Evolutionary conservation across 2,329 filamentous ascomycete species (phyloP), one percentile per base, ranked within the genome.

Genomic region (Sporothrix dimorphospora): DNA sequence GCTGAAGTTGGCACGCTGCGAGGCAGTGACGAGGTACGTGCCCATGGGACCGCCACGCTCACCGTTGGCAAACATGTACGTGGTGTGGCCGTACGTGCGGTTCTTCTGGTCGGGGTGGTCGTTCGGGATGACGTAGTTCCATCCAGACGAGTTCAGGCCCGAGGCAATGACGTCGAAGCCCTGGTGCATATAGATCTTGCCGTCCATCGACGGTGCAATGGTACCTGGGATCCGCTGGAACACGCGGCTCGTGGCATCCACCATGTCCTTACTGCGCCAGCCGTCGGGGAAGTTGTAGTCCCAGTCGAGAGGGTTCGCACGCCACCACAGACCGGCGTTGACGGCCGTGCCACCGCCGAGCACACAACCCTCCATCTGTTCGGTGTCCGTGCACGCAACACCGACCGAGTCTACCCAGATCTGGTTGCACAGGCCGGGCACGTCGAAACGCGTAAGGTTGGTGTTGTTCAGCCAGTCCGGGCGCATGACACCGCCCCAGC

Each of bases 191-290:
- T 93, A 93, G 27, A 87, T 83, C 77, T 89, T 83, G 61, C 89
- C 89, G 77, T 94, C 91, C 76, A 83, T 82, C 0, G 90, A 93
- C 0, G 92, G 91, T 55, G 83, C 82, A 63, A 87, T 87, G 0
- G 90, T 93, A 42, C 91, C 91, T 0, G 90, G 90, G 73, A 93
- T 93, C n/a, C 90, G 87, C 47, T 83, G 82, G 79, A 93, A 94
- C 7, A 91, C 88, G 57, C 88, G 86, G 40, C 86, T 81, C 7
- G 89, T 87, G 1, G 91, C 87, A 34, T 82, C 78, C 72, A 82
- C 81, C 78, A 93, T 86, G 75, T 93, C 90, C 5, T 81, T 78
- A 24, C 88, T 85, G 79, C 91, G 89, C 92, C 92, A 94, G 40
- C 91, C 91, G 1, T 82, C 75, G 0, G 92, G 92, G 82, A 92